Base-by-base conservation (phyloP, 441 rosid genomes). In the Corymbia citriodora region DNA sequence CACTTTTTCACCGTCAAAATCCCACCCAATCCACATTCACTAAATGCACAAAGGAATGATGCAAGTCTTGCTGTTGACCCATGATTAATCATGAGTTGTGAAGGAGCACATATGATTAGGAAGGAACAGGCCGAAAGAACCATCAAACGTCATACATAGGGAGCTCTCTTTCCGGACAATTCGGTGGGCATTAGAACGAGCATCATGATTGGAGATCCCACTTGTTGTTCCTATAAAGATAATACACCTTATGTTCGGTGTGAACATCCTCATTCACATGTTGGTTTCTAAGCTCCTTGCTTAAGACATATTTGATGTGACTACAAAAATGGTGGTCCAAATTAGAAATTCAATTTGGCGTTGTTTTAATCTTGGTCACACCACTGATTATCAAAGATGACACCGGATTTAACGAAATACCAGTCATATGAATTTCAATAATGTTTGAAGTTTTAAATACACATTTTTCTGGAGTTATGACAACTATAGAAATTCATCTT, bases 381-480 rank as follows among this genome's bases (percentile, higher is more conserved):
- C 5, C 0, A 1, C n/a, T 9, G 5, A 17, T 14, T 7, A 63
- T 29, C 10, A 29, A 63, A 63, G 19, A 63, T 0, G 33, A 7
- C 4, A 2, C 2, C 36, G 2, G 29, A 63, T 14, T 14, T 53
- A 53, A 53, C 54, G 6, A 53, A 53, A 16, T 53, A 53, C 54
- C 14, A 53, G 54, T 53, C 15, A 53, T 14, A 53, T 53, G 54
- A 53, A 53, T 53, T 53, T 53, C 54, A 53, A 53, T 53, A 53
- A 53, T 14, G 54, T 14, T 14, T 53, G 4, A 12, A 16, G 54
- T 53, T 53, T 53, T 53, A 53, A 53, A 53, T 53, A 53, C 54
- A 1, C 5, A 53, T 12, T 53, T 63, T 3, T 63, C 33, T 0
- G 0, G 0, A 63, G 18, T 4, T 63, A 29, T 13, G 72, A 12